phyloP scores from a whole-genome alignment of 495 filamentous ascomycete genomes.

The Penicillium manginii region DNA sequence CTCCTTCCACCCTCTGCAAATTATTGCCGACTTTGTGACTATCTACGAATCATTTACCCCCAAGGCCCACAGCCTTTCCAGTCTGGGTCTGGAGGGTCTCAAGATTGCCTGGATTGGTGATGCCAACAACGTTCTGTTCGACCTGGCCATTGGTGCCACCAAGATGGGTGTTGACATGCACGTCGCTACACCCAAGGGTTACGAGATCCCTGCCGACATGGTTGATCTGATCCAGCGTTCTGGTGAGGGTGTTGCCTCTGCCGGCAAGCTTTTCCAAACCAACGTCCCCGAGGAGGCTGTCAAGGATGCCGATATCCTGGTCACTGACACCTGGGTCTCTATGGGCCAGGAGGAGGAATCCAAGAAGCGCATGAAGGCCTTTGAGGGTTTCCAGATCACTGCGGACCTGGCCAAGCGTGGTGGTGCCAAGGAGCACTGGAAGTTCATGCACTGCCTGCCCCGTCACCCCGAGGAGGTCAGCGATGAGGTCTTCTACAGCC shows the following conservation, averaged over 20 bases:
- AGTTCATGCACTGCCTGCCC: constrained; percentile 99
- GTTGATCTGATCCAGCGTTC: constrained; percentile 65
- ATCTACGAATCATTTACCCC: constrained; percentile 74
- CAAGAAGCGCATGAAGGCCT: constrained; percentile 73
- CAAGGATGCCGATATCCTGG: constrained; percentile 83
- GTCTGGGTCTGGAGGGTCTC: constrained; percentile 74
- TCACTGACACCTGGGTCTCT: constrained; percentile 96
- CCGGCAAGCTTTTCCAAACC: constrained; percentile 75
- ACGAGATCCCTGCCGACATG: constrained; percentile 76
- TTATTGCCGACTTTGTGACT: constrained; percentile 89
- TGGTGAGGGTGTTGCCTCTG: constrained; percentile 53
- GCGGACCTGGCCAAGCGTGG: constrained; percentile 78
- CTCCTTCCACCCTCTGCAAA: constrained; percentile 89
- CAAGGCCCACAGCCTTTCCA: constrained; percentile 43
- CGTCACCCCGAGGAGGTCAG: constrained; percentile 90
- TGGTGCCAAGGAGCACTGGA: constrained; percentile 87
- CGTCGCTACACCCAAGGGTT: constrained; percentile 83
- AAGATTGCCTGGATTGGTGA: constrained; percentile 97
- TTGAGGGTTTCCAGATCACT: constrained; percentile 89
- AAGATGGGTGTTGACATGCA: constrained; percentile 86
- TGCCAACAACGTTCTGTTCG: constrained; percentile 95
- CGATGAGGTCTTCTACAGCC: constrained; percentile 90
- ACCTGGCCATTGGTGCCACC: constrained; percentile 80
- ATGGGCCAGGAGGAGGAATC: constrained; percentile 95
- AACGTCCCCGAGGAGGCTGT: constrained; percentile 85